Base-by-base conservation (phyloP, 148 eudicot species). In the Cornus florida region DNA sequence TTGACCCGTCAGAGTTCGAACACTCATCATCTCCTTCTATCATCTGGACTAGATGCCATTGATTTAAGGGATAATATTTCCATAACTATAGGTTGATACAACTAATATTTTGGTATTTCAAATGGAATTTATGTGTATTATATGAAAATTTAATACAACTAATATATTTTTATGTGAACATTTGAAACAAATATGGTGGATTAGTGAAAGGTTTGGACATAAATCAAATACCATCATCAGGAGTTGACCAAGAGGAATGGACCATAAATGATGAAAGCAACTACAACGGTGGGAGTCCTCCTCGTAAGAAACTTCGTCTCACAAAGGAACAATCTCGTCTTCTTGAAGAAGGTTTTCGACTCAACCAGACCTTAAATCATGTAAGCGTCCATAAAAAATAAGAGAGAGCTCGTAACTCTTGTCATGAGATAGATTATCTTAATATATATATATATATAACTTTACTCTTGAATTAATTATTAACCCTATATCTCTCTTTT, bases 241-340 rank as follows among this genome's bases (percentile, higher is more conserved):
- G 68, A 20, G 82, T 43, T 2, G 48, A 43, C 4, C 48, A 68
- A 82, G 87, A 79, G 33, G 83, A 77, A 68, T 77, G 82, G 82
- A 38, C 81, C 81, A 39, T 74, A 62, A 77, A 73, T 66, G 81
- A 83, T 32, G 85, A 78, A 12, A 77, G 71, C 82, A 78, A 75
- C 28, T 28, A 28, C 5, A 80, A 77, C 23, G 62, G 70, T 10
- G 81, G 79, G 1, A 9, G 79, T 72, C 87, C 83, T 32, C 88
- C 87, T 3, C 77, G 87, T 10, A 88, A 88, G 82, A 88, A 88
- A 75, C 91, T 88, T 14, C 89, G 91, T 5, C 88, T 88, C 16
- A 84, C 86, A 0, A 84, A 84, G 48, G 86, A 88, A 70, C 91
- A 88, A 62, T 88, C 89, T 82, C 87, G 81, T 73, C 73, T 84